Conservation (phyloP, 202 grass and related monocot genomes). For the Dendrocalamus latiflorus region DNA sequence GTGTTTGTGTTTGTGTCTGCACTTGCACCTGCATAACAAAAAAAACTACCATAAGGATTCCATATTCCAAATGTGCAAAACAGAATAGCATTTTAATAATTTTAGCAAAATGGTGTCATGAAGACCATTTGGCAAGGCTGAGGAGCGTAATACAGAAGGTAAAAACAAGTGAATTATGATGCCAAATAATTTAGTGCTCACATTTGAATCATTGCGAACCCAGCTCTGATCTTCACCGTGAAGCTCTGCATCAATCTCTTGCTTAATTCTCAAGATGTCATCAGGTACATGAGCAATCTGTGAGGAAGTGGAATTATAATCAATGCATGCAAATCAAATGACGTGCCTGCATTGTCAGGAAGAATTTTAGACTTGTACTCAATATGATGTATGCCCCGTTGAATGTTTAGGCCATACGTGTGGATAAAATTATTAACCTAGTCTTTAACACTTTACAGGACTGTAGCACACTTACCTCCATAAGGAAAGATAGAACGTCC, state of each 20-base stretch:
- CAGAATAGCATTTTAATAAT: background rate
- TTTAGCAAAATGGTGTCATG: background rate
- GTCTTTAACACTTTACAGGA: background rate
- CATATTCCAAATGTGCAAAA: background rate
- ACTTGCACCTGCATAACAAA: conserved; percentile 48
- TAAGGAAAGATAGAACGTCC: background rate
- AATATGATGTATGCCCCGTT: background rate
- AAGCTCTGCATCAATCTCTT: conserved; percentile 76
- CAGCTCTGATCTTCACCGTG: conserved; percentile 80
- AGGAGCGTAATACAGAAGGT: background rate
- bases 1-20: no score
- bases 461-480: background rate
- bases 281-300: conserved; percentile 57
- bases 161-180: background rate
- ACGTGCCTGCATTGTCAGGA: background rate
- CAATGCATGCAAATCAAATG: background rate
- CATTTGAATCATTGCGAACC: conserved; percentile 62
- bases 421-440: background rate
- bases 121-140: background rate
- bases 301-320: no score
- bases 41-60: background rate
- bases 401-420: background rate
- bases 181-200: conserved; percentile 25
- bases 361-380: background rate
- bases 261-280: conserved; percentile 80